These are phyloP conservation scores for Aquilaria agallochum DNA, from an alignment of 441 rosid genomes.

Conservation along the genomic window DNA sequence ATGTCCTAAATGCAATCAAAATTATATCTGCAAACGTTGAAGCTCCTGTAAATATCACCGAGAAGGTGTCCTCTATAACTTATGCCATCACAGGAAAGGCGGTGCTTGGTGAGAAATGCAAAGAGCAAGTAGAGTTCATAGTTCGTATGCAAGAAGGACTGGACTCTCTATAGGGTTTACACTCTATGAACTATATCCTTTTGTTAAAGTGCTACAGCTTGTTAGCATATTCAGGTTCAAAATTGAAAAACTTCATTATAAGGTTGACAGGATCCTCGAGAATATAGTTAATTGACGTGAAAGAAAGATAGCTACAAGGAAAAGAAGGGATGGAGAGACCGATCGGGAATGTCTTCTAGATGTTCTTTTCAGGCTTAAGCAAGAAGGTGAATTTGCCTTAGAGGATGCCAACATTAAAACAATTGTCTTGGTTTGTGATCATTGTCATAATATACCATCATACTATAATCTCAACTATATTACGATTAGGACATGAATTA, in stretches of 20 bases:
- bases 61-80: slow-evolving; percentile 6
- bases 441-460: too few relatives aligned
- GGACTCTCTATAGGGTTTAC: slow-evolving; percentile 16
- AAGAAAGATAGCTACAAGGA: background rate
- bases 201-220: slow-evolving; percentile 16
- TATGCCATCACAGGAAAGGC: slow-evolving; percentile 16
- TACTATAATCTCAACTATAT: too few relatives aligned
- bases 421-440: slow-evolving; percentile 11
- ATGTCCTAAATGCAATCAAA: too few relatives aligned
- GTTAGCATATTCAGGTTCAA: slow-evolving; percentile 15
- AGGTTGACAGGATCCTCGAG: slow-evolving; percentile 18
- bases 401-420: slow-evolving; percentile 5
- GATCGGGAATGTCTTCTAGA: background rate
- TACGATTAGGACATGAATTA: too few relatives aligned
- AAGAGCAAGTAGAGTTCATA: slow-evolving; percentile 15
- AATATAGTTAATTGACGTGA: slow-evolving; percentile 21
- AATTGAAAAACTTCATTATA: slow-evolving; percentile 9
- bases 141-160: background rate
- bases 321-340: background rate
- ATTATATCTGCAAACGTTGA: too few relatives aligned
- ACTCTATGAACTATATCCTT: slow-evolving; percentile 28
- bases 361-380: slow-evolving; percentile 12
- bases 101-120: slow-evolving; percentile 21
- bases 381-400: background rate
- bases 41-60: slow-evolving; percentile 4